A percentile compares a stretch with the other conserved stretches of the same genome.
Conservation (phyloP, 495 filamentous ascomycete genomes). For the Podospora anserina region DNA sequence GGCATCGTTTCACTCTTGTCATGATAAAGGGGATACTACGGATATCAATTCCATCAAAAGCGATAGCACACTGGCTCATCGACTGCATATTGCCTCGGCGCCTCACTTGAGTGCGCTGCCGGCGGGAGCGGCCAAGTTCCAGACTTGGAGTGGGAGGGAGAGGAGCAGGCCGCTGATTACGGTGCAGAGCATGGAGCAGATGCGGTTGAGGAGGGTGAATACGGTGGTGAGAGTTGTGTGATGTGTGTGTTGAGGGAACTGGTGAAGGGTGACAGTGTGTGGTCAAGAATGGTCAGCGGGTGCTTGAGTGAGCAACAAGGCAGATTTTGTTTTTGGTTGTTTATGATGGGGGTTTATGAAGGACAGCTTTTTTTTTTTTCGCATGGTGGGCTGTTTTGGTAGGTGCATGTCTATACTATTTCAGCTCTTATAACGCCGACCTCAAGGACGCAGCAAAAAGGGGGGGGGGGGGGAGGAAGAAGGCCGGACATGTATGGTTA, state of each 20-base stretch:
- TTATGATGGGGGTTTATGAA: not conserved
- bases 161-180: conserved; percentile 10
- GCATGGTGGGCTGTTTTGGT: not conserved
- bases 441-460: not conserved
- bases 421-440: not conserved
- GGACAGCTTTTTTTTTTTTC: not conserved
- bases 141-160: conserved; percentile 15
- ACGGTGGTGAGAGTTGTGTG: not conserved
- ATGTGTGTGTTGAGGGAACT: not conserved
- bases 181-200: not conserved
- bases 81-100: not conserved
- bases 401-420: not conserved
- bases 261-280: not conserved
- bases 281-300: not conserved
- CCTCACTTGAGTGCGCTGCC: not conserved
- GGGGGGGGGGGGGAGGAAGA: not conserved
- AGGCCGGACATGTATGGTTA: not conserved
- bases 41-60: conserved; percentile 17
- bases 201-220: not conserved
- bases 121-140: conserved; percentile 2
- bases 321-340: not conserved
- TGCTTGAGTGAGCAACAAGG: not conserved
- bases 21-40: not conserved
- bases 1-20: conserved; percentile 29
- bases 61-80: conserved; percentile 6